Percentiles rank a stretch among this genome's conserved stretches.
Conservation (phyloP, 1,284 basidiomycete genomes). For the Neonothopanus nambi region DNA sequence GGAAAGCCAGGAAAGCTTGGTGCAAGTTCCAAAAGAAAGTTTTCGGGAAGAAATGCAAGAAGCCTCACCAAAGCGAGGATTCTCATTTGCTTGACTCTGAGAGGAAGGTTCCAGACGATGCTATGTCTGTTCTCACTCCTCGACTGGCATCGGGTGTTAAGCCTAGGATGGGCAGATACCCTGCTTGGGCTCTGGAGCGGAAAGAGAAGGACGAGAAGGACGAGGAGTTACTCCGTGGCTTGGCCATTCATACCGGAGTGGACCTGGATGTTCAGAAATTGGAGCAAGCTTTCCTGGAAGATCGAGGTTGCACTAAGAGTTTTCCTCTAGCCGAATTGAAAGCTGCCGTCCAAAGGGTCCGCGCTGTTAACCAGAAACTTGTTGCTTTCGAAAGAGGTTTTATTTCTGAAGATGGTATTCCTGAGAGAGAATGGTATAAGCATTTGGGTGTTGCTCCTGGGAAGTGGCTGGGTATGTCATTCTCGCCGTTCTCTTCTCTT, state of each 20-base stretch:
- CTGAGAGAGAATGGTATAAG: constrained; percentile 80
- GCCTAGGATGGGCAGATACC: constrained; percentile 4
- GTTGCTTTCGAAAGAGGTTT: constrained; percentile 83
- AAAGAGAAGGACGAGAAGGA: constrained; percentile 10
- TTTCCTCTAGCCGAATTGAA: constrained; percentile 41
- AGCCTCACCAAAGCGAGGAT: constrained; percentile 13
- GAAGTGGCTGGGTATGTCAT: constrained; percentile 74
- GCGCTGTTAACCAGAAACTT: constrained; percentile 70
- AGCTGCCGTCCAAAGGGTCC: constrained; percentile 63
- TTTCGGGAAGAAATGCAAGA: constrained; percentile 26
- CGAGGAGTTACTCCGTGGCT: constrained; percentile 11
- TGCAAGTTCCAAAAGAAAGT: constrained; percentile 32
- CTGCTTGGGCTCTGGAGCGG: constrained; percentile 7
- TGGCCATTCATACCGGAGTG: constrained; percentile 4
- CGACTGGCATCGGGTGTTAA: not conserved
- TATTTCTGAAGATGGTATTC: constrained; percentile 73
- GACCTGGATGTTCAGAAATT: not conserved
- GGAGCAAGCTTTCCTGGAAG: not conserved
- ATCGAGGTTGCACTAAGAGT: not conserved
- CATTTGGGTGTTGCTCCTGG: constrained; percentile 90
- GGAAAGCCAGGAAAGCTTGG: constrained; percentile 23
- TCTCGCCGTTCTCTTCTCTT: not conserved
- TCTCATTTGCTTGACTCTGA: constrained; percentile 17
- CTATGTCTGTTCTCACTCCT: constrained; percentile 18
- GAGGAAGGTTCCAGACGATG: constrained; percentile 31